Conservation (phyloP, 2,329 filamentous ascomycete species). For the Ascomycota sp. region DNA sequence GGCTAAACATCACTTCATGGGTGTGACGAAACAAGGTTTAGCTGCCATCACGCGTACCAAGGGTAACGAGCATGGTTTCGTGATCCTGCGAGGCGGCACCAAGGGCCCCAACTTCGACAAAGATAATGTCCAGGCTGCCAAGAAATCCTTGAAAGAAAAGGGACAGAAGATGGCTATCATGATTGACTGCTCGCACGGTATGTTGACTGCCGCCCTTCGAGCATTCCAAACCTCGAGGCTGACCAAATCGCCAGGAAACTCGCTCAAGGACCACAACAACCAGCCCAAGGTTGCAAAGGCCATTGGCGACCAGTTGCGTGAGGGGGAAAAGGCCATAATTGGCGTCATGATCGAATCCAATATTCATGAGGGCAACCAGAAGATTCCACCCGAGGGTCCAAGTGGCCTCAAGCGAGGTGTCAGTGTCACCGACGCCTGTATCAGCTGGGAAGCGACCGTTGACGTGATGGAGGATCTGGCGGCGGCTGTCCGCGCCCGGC, state of each 20-base stretch:
- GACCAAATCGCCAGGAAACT: conserved; percentile 44
- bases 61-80: conserved; percentile 92
- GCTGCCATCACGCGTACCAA: conserved; percentile 83
- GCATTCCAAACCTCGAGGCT: background rate
- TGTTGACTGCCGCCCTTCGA: conserved; percentile 7
- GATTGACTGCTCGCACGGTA: conserved; percentile 95
- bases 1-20: conserved; percentile 88
- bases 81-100: conserved; percentile 79
- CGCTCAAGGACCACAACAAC: conserved; percentile 90
- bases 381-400: conserved; percentile 66
- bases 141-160: conserved; percentile 62
- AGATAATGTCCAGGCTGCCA: conserved; percentile 55
- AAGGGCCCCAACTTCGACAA: conserved; percentile 86
- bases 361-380: conserved; percentile 76
- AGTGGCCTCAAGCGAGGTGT: conserved; percentile 64
- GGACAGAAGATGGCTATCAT: conserved; percentile 75
- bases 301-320: conserved; percentile 64
- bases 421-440: conserved; percentile 90
- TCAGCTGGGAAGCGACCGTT: conserved; percentile 74
- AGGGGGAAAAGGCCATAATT: conserved; percentile 70
- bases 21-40: conserved; percentile 90
- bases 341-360: conserved; percentile 99
- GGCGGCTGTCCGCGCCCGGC: conserved; percentile 54
- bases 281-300: conserved; percentile 77
- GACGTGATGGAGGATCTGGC: conserved; percentile 66